Evolutionary conservation across 2,329 filamentous ascomycete species (phyloP).

Genomic region (Apiospora arundinis): DNA sequence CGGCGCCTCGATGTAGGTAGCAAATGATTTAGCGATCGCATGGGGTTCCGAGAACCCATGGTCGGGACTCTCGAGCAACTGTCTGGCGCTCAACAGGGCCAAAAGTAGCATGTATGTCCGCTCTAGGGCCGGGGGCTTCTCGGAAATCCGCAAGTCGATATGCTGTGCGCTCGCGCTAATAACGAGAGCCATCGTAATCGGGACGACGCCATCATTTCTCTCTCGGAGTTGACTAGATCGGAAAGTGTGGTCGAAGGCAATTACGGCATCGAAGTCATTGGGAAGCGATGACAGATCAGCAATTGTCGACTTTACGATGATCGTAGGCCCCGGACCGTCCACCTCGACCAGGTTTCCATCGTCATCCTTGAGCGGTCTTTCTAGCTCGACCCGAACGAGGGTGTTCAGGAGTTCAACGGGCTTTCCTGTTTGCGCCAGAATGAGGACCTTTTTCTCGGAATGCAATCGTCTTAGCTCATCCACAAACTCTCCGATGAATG

Average conservation of each 20-base stretch:
- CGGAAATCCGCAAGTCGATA: slow-evolving; percentile 53
- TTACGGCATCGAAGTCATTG: slow-evolving; percentile 54
- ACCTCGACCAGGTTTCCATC: slow-evolving; percentile 28
- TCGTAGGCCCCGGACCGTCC: not conserved
- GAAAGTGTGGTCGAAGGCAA: slow-evolving; percentile 61
- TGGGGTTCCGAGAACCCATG: slow-evolving; percentile 49
- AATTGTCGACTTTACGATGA: slow-evolving; percentile 46
- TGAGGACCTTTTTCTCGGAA: slow-evolving; percentile 54
- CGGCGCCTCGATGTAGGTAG: slow-evolving; percentile 50
- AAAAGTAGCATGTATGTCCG: slow-evolving; percentile 52
- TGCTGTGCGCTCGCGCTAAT: slow-evolving; percentile 62
- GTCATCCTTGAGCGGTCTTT: slow-evolving; percentile 31
- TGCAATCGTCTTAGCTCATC: slow-evolving; percentile 46
- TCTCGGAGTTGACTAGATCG: slow-evolving; percentile 40
- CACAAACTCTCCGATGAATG: slow-evolving; percentile 63
- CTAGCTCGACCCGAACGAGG: slow-evolving; percentile 47
- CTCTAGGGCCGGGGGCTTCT: slow-evolving; percentile 49
- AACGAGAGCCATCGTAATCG: slow-evolving; percentile 56
- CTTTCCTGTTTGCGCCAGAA: slow-evolving; percentile 58
- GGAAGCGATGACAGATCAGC: slow-evolving; percentile 45
- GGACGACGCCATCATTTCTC: slow-evolving; percentile 38
- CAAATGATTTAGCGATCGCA: slow-evolving; percentile 54
- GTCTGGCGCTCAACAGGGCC: slow-evolving; percentile 40
- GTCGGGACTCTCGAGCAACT: slow-evolving; percentile 48
- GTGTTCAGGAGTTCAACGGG: slow-evolving; percentile 59